Conservation (phyloP, 2,329 filamentous ascomycete genomes). For the Hysterium pulicare region DNA sequence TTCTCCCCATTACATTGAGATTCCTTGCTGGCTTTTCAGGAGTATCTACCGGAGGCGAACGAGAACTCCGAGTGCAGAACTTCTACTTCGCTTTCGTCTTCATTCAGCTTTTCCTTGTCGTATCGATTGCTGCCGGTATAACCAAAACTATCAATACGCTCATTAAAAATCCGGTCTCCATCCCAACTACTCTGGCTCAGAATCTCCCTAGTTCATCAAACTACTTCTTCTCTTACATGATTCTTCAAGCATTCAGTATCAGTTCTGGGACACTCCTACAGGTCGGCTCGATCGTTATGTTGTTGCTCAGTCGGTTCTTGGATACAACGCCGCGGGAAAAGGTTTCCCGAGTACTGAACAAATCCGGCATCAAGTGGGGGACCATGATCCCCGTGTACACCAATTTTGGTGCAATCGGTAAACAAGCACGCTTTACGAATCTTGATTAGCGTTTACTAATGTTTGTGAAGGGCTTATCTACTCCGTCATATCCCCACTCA, state of each 20-base stretch:
- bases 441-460: constrained; percentile 4
- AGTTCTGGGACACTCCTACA: constrained; percentile 88
- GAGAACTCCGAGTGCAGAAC: constrained; percentile 78
- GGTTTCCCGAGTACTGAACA: constrained; percentile 76
- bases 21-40: constrained; percentile 72
- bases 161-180: constrained; percentile 60
- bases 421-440: constrained; percentile 11
- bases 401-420: constrained; percentile 87
- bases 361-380: constrained; percentile 82
- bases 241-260: constrained; percentile 86
- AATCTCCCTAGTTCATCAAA: constrained; percentile 86
- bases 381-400: constrained; percentile 95
- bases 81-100: constrained; percentile 96
- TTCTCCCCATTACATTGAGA: constrained; percentile 76
- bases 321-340: constrained; percentile 82
- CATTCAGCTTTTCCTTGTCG: constrained; percentile 89
- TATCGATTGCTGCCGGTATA: constrained; percentile 77
- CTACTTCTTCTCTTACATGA: constrained; percentile 99
- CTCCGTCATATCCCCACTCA: constrained; percentile 81
- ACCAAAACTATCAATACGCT: constrained; percentile 63
- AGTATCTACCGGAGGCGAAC: constrained; percentile 75
- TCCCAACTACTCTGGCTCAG: constrained; percentile 68
- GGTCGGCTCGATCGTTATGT: constrained; percentile 71
- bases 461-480: constrained; percentile 64
- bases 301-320: constrained; percentile 74